Evolutionary conservation across 2,329 filamentous ascomycete genomes (phyloP), one percentile per base, ranked within the genome.

Genomic region (Colletotrichum scovillei): DNA sequence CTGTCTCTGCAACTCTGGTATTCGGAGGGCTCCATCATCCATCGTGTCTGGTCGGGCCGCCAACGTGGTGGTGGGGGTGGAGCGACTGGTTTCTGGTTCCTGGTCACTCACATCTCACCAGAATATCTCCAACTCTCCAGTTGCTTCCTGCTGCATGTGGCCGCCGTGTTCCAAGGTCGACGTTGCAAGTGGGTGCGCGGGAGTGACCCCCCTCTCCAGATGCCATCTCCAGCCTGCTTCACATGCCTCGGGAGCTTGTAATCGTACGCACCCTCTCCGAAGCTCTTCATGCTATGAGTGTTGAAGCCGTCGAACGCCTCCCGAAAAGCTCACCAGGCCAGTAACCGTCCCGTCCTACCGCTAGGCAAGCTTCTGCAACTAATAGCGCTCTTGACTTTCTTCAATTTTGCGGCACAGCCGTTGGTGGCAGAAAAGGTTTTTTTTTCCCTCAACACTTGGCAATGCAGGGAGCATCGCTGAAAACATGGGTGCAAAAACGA

Each of bases 401-500:
- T 19, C 11, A 24, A 24, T 24, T 63, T 35, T 8, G 46, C n/a
- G 30, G 58, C 58, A 58, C n/a, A 57, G 35, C 30, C 38, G 59
- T 67, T 55, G 24, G 58, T 26, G 49, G 30, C 14, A 11, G 49
- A 38, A 59, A 68, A n/a, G 28, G 4, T 35, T 63, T 63, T 69
- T 69, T 69, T 72, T 59, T 24, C 65, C 65, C 65, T 69, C 69
- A 68, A 42, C 49, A 56, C 69, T 64, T 72, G 65, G 66, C 59
- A 63, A 57, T 72, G 69, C 69, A 72, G 64, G 69, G 69, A 68
- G 56, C 24, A 60, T 57, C 65, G 69, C 53, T 58, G 42, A 55
- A 46, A 49, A 35, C 59, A 63, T 59, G 66, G 69, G 42, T 72
- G 19, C 35, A 24, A 14, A 60, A 30, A 24, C 49, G 24, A 35